Base-by-base conservation (phyloP, 1,284 basidiomycete species). In the Golubevia pallescens region DNA sequence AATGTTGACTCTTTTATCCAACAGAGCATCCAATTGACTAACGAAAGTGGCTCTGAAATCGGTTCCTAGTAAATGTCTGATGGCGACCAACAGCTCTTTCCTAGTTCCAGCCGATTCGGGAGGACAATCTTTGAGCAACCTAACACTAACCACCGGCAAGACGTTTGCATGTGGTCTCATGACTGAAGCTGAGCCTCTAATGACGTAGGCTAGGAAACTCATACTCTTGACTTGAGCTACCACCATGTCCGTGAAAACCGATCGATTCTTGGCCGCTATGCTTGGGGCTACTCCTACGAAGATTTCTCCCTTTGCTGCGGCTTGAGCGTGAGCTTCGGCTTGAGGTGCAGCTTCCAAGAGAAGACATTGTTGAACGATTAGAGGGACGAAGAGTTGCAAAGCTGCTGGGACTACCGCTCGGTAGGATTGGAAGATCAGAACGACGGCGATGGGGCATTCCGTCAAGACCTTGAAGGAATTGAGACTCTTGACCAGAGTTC, bases 111-210 rank as follows among this genome's bases (percentile, higher is more conserved):
- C 91, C 5, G 92, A 92, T 80, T 93, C 93, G 0, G 92, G 89
- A 20, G 97, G 96, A 77, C 95, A 95, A 85, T 99, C 96, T 81
- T 97, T 93, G 61, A 99, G 88, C 20, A 99, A 88, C 14, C 97
- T 90, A 24, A 99, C 88, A 58, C 93, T 91, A 53, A 92, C 90
- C 59, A 93, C 88, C 19, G 96, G 92, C 51, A 99, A 89, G 3
- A 90, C 90, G 76, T 96, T 92, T 3, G 92, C 91, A 75, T 94
- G 93, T 8, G 90, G 88, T 57, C 93, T 91, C 69, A 92, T 90
- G 62, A 92, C 90, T 34, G 93, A 92, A 34, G 86, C 84, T 86
- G 87, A 87, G 28, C 91, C 92, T 61, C 95, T 90, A 70, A 96
- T 89, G 24, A 97, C 91, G 87, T 95, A 98, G 0, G 95, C 93